A percentile compares a stretch with the other conserved stretches of the same genome.
These are phyloP conservation scores for Bisporella sp. DNA, from an alignment of 2,329 filamentous ascomycete species.

Conservation along the genomic window DNA sequence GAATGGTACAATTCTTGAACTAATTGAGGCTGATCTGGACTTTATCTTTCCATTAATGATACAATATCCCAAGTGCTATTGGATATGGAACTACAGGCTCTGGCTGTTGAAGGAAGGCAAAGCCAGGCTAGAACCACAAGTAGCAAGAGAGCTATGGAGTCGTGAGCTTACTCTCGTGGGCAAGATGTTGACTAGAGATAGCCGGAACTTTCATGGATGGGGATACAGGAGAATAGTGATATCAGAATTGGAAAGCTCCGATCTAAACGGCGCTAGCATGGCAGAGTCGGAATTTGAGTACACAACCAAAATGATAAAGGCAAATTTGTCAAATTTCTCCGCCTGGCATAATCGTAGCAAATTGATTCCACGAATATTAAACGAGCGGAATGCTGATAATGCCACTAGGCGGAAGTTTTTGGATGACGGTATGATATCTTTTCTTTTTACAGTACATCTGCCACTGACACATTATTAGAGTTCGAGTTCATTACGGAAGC, in stretches of 20 bases:
- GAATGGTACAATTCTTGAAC: conserved; percentile 43
- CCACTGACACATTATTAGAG: conserved; percentile 39
- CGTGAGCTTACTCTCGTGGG: conserved; percentile 74
- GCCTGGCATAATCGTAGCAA: conserved; percentile 91
- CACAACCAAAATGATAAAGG: conserved; percentile 79
- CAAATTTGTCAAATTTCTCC: conserved; percentile 91
- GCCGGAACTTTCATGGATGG: conserved; percentile 95
- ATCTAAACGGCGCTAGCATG: conserved; percentile 52
- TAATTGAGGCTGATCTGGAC: conserved; percentile 66
- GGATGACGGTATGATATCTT: conserved; percentile 49
- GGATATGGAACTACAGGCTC: conserved; percentile 95
- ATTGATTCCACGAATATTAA: conserved; percentile 69
- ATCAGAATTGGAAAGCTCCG: conserved; percentile 58
- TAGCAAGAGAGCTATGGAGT: conserved; percentile 67
- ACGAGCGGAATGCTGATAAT: conserved; percentile 60
- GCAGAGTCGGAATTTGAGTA: conserved; percentile 79
- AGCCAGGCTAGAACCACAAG: conserved; percentile 45
- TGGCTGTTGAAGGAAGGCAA: conserved; percentile 77
- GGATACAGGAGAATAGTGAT: conserved; percentile 79
- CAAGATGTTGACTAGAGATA: conserved; percentile 84
- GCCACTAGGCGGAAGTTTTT: conserved; percentile 61
- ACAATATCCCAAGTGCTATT: conserved; percentile 93
- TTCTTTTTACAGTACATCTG: background rate
- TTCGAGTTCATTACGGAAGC: conserved; percentile 68
- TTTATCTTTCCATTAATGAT: conserved; percentile 82